Conservation (phyloP, 129 eudicot species). For the Scalesia atractyloides region DNA sequence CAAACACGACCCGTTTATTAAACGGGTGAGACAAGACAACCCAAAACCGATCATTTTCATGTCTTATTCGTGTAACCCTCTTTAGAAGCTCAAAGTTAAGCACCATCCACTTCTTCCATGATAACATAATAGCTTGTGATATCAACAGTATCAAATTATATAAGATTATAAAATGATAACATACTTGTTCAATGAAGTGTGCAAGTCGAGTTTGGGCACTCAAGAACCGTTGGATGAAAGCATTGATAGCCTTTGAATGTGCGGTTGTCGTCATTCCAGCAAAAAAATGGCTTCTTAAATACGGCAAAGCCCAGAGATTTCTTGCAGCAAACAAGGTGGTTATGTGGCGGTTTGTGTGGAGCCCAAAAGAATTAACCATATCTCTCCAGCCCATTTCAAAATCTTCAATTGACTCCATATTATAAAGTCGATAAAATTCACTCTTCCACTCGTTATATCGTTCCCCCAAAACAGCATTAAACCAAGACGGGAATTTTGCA, state of each 20-base stretch:
- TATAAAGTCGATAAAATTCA: slow-evolving; percentile 88
- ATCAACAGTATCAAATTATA: background rate
- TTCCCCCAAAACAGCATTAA: slow-evolving; percentile 89
- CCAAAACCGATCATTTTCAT: too few relatives aligned
- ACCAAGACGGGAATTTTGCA: slow-evolving; percentile 98
- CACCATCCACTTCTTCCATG: slow-evolving; percentile 2
- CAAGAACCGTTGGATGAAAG: slow-evolving; percentile 94
- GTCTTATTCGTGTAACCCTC: background rate
- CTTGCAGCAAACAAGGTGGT: slow-evolving; percentile 76
- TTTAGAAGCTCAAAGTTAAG: background rate
- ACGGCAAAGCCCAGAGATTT: slow-evolving; percentile 89
- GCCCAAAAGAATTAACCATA: slow-evolving; percentile 82
- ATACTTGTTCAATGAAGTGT: slow-evolving; percentile 94
- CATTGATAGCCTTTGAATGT: slow-evolving; percentile 91
- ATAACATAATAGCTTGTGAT: slow-evolving; percentile 9
- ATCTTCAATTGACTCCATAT: slow-evolving; percentile 80
- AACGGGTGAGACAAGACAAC: too few relatives aligned
- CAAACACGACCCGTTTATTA: too few relatives aligned
- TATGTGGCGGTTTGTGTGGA: slow-evolving; percentile 87
- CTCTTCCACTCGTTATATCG: slow-evolving; percentile 95
- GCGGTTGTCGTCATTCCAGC: slow-evolving; percentile 89
- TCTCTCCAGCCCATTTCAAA: slow-evolving; percentile 97
- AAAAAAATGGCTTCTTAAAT: slow-evolving; percentile 85
- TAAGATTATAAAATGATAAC: slow-evolving; percentile 28
- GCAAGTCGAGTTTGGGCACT: slow-evolving; percentile 97